Evolutionary conservation across 2,329 filamentous ascomycete species (phyloP).

Genomic region (Lecanoromycetidae sp.): DNA sequence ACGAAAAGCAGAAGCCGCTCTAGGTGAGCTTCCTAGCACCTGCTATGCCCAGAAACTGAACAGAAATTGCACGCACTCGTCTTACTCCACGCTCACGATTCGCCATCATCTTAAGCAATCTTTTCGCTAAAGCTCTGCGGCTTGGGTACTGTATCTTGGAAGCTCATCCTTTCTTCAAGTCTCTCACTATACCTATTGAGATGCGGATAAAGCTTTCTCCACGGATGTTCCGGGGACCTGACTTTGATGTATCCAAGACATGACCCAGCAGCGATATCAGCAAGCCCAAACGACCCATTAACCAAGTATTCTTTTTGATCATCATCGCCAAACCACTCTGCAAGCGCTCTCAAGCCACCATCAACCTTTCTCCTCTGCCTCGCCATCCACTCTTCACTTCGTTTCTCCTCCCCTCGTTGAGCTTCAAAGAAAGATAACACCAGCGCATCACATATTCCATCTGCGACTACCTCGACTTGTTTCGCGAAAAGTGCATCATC

Average conservation of each 20-base stretch:
- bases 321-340: background rate
- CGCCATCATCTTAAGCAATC: background rate
- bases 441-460: constrained; percentile 8
- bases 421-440: constrained; percentile 4
- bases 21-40: too few relatives aligned
- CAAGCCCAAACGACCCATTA: background rate
- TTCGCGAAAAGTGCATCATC: constrained; percentile 9
- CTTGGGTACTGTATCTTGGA: background rate
- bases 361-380: constrained; percentile 1
- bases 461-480: constrained; percentile 3
- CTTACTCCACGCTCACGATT: background rate
- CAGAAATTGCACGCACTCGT: background rate
- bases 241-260: constrained; percentile 6
- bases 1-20: too few relatives aligned
- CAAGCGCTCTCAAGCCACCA: constrained; percentile 2
- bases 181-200: background rate
- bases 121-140: background rate
- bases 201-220: background rate
- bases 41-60: too few relatives aligned
- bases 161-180: background rate
- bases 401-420: background rate
- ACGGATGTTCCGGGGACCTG: constrained; percentile 4
- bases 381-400: constrained; percentile 6
- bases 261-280: constrained; percentile 2
- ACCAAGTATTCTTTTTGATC: background rate